A percentile compares a stretch with the other conserved stretches of the same genome.
These are phyloP conservation scores for Lachancea thermotolerans DNA, from an alignment of 805 yeast genomes.

Conservation along the genomic window DNA sequence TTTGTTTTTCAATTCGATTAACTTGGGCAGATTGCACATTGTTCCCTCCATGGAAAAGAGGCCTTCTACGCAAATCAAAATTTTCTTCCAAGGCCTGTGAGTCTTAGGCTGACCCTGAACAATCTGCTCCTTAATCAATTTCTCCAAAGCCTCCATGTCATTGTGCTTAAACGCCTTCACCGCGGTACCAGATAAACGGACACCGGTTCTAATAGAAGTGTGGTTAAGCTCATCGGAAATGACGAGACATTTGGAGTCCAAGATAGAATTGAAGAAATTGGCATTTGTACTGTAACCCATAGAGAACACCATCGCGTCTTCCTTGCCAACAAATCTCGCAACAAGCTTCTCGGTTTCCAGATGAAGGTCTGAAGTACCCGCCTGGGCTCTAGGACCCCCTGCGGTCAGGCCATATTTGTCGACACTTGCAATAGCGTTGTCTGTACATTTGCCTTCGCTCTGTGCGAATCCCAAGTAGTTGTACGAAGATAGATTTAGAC, in stretches of 20 bases:
- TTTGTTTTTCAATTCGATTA: slow-evolving; percentile 67
- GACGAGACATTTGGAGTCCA: slow-evolving; percentile 82
- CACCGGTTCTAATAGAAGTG: slow-evolving; percentile 92
- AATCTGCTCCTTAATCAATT: slow-evolving; percentile 71
- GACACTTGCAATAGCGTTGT: slow-evolving; percentile 56
- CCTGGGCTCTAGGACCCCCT: slow-evolving; percentile 66
- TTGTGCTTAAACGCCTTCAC: slow-evolving; percentile 90
- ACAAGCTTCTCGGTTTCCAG: slow-evolving; percentile 63
- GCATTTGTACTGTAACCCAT: slow-evolving; percentile 98
- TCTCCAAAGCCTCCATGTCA: slow-evolving; percentile 76
- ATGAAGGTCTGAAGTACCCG: slow-evolving; percentile 76
- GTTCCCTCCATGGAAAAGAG: slow-evolving; percentile 92
- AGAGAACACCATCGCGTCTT: slow-evolving; percentile 75
- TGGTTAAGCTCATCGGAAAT: slow-evolving; percentile 93
- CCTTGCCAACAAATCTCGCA: slow-evolving; percentile 86
- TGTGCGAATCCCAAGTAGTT: slow-evolving; percentile 97
- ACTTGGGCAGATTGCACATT: slow-evolving; percentile 68
- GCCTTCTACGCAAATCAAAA: slow-evolving; percentile 84
- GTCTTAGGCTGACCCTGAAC: slow-evolving; percentile 92
- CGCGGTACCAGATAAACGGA: slow-evolving; percentile 85
- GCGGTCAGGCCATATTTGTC: slow-evolving; percentile 69
- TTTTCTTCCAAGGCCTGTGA: slow-evolving; percentile 93
- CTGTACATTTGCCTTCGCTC: slow-evolving; percentile 86
- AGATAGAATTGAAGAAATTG: slow-evolving; percentile 70
- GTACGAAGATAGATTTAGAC: slow-evolving; percentile 82